Percentiles rank a stretch among this genome's conserved stretches.
These are phyloP conservation scores for Camillea tinctor DNA, from an alignment of 2,329 filamentous ascomycete species.

Conservation along the genomic window DNA sequence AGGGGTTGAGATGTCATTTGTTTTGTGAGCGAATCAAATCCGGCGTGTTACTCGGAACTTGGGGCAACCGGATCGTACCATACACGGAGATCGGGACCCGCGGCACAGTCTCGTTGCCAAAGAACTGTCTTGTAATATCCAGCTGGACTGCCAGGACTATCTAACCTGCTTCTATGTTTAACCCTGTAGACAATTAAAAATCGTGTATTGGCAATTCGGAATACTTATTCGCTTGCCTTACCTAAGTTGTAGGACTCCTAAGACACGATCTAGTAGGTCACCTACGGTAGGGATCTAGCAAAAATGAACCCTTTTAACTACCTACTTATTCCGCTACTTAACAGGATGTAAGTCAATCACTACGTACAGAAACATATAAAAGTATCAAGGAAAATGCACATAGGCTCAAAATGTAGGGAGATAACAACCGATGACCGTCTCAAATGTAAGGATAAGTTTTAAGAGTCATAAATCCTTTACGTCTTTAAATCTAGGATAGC, in stretches of 20 bases:
- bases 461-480: too few relatives aligned
- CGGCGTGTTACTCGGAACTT: background rate
- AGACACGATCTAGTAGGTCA: too few relatives aligned
- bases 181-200: too few relatives aligned
- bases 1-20: background rate
- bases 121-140: background rate
- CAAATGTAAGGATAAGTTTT: too few relatives aligned
- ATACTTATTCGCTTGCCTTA: too few relatives aligned
- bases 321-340: too few relatives aligned
- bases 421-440: background rate
- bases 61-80: background rate
- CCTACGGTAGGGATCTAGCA: too few relatives aligned
- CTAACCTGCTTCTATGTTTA: background rate
- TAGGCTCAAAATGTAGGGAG: background rate
- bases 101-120: background rate
- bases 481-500: too few relatives aligned
- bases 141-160: background rate
- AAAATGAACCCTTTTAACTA: too few relatives aligned
- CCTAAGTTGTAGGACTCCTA: too few relatives aligned
- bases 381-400: background rate
- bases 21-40: background rate
- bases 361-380: too few relatives aligned
- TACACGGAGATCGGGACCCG: background rate
- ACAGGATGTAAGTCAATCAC: background rate
- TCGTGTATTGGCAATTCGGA: too few relatives aligned